phyloP scores from a whole-genome alignment of 208 protist species.

The Crithidia acanthocephali region DNA sequence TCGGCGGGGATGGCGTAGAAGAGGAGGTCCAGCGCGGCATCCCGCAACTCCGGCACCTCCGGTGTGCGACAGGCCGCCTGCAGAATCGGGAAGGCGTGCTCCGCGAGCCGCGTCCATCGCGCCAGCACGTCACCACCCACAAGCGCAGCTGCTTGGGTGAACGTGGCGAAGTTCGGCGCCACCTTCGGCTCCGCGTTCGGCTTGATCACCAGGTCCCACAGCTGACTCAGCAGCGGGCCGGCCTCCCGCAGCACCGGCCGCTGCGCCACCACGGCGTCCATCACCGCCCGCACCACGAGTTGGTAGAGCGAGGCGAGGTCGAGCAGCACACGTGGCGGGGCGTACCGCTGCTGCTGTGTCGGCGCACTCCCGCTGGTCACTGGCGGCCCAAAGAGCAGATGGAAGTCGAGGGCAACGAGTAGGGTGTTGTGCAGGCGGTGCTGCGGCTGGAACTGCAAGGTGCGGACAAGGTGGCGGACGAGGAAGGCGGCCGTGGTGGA shows the following conservation, averaged over 20 bases:
- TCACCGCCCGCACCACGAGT: conserved; percentile 48
- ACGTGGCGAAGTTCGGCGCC: conserved; percentile 40
- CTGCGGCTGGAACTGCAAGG: conserved; percentile 31
- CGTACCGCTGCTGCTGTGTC: no score
- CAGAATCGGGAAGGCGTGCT: conserved; percentile 41
- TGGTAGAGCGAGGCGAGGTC: conserved; percentile 53
- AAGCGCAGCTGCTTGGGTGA: conserved; percentile 34
- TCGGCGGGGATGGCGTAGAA: conserved; percentile 57
- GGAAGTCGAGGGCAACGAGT: conserved; percentile 61
- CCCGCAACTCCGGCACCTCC: conserved; percentile 41
- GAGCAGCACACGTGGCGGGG: conserved; percentile 27
- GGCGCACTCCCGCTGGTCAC: background rate
- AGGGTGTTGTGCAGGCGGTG: conserved; percentile 44
- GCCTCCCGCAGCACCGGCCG: conserved; percentile 51
- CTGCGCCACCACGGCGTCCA: conserved; percentile 70
- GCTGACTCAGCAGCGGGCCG: conserved; percentile 44
- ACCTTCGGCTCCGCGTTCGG: conserved; percentile 26
- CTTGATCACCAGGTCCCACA: conserved; percentile 58
- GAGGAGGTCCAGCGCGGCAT: conserved; percentile 56
- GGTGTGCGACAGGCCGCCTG: conserved; percentile 40
- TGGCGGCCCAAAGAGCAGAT: conserved; percentile 41
- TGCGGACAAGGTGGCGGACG: conserved; percentile 29
- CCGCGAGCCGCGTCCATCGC: conserved; percentile 54
- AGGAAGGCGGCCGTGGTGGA: conserved; percentile 55
- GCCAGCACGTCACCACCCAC: conserved; percentile 49